phyloP scores from a whole-genome alignment of 176 grass and related monocot species.

The Oryza brachyantha region DNA sequence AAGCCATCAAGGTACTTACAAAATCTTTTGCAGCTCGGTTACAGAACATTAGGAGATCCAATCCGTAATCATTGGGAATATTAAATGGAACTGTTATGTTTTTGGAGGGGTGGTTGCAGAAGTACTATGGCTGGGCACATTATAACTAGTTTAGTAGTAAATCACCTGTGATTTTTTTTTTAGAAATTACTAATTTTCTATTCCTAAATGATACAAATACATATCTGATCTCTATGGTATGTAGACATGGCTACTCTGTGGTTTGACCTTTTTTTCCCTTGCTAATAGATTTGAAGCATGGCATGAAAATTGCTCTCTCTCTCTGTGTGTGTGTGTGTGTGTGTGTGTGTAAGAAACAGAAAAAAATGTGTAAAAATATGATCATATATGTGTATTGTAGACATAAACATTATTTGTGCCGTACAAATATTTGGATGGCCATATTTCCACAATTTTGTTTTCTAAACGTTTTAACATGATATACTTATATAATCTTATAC shows the following conservation, averaged over 20 bases:
- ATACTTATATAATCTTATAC: too few species aligned
- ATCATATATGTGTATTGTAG: too few species aligned
- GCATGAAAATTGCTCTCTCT: too few species aligned
- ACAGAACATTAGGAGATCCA: background rate
- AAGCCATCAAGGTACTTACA: conserved; percentile 63
- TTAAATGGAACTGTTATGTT: background rate
- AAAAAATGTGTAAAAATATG: too few species aligned
- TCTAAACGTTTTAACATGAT: too few species aligned
- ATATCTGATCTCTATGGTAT: background rate
- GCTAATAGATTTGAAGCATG: background rate
- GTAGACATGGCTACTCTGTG: background rate
- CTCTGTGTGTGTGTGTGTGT: too few species aligned
- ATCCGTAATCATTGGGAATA: background rate
- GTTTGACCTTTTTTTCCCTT: background rate
- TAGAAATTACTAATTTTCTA: background rate
- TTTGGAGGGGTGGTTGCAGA: background rate
- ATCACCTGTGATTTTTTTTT: background rate
- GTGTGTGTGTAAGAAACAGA: too few species aligned
- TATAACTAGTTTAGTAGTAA: background rate
- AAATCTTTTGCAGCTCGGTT: background rate
- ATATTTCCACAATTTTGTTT: too few species aligned
- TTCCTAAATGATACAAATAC: background rate
- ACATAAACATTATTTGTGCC: too few species aligned
- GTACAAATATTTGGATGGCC: too few species aligned
- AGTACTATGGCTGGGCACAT: background rate